These are phyloP conservation scores for Clitoria ternatea DNA, from an alignment of 306 rosid species.

Conservation along the genomic window DNA sequence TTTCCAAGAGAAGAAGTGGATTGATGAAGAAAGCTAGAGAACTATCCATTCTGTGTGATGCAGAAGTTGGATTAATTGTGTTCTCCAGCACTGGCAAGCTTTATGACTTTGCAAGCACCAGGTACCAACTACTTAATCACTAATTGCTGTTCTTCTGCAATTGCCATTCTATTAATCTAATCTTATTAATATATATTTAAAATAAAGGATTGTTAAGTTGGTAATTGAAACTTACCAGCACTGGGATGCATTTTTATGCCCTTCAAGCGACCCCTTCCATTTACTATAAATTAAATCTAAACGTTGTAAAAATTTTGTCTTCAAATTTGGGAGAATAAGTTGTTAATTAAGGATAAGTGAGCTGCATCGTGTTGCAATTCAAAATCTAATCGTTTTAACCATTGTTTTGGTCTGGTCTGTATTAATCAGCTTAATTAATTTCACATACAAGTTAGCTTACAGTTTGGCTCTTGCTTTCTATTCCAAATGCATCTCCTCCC, in stretches of 20 bases:
- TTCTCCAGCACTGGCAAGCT: conserved; percentile 38
- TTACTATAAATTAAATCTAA: not conserved
- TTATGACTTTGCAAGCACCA: conserved; percentile 37
- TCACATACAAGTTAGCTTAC: too few species aligned
- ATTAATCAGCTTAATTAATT: too few species aligned
- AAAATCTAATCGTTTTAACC: too few species aligned
- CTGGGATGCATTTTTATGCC: not conserved
- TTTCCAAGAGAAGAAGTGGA: conserved; percentile 41
- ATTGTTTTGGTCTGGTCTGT: too few species aligned
- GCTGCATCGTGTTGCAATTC: not conserved
- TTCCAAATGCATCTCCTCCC: too few species aligned
- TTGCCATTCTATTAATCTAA: not conserved
- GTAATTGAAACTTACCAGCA: not conserved
- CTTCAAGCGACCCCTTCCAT: not conserved
- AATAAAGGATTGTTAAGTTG: not conserved
- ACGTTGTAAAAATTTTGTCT: not conserved
- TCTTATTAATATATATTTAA: not conserved
- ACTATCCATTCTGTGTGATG: conserved; percentile 41
- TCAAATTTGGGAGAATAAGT: not conserved
- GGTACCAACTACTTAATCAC: not conserved
- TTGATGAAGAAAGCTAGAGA: conserved; percentile 43
- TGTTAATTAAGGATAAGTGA: not conserved
- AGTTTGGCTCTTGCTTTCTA: too few species aligned
- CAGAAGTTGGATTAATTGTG: conserved; percentile 37
- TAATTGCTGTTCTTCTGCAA: not conserved